These are phyloP conservation scores for Cornus controversa DNA, from an alignment of 148 eudicot genomes.

Conservation along the genomic window DNA sequence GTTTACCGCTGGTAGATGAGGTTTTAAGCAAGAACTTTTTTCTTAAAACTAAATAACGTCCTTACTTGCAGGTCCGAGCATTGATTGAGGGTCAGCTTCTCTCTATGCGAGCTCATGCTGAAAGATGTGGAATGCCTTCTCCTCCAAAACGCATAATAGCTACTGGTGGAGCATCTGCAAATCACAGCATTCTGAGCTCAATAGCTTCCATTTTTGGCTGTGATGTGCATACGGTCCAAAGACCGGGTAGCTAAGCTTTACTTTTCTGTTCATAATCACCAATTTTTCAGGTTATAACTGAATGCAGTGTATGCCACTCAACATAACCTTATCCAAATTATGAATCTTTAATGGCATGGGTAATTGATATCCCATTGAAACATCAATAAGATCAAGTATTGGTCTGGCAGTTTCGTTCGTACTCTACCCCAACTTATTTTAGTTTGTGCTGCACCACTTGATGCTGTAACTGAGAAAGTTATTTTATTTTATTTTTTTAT, in stretches of 20 bases:
- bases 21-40: too few relatives aligned
- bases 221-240: slow-evolving; percentile 72
- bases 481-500: too few relatives aligned
- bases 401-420: too few relatives aligned
- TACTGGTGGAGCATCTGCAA: slow-evolving; percentile 95
- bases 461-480: too few relatives aligned
- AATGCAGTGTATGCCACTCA: background rate
- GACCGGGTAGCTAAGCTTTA: slow-evolving; percentile 49
- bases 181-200: slow-evolving; percentile 55
- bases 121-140: slow-evolving; percentile 90
- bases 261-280: background rate
- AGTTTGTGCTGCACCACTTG: too few relatives aligned
- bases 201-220: slow-evolving; percentile 88
- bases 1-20: background rate
- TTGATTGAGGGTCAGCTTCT: slow-evolving; percentile 82
- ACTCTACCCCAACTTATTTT: too few relatives aligned
- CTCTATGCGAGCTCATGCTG: slow-evolving; percentile 82
- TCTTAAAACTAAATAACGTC: background rate
- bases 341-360: too few relatives aligned
- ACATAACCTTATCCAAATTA: background rate
- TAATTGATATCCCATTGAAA: too few relatives aligned
- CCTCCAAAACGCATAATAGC: slow-evolving; percentile 90
- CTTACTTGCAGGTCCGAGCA: slow-evolving; percentile 64
- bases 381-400: too few relatives aligned
- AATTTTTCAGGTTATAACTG: background rate